Conservation (phyloP, 352 stramenopile genomes). For the Phytophthora sp. region DNA sequence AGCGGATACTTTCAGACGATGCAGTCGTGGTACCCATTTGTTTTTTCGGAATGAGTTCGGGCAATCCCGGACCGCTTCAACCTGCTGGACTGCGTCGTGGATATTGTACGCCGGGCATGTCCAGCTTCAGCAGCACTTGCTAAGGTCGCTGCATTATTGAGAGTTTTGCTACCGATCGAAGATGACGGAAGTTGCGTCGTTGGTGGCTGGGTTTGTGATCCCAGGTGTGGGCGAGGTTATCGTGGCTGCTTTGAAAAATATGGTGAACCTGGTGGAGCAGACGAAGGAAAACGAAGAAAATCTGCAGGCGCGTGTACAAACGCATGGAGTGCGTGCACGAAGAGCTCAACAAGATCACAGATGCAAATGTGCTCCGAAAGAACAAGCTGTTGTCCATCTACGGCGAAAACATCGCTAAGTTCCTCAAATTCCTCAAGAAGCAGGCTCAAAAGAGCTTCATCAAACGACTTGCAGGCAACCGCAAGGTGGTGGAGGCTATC, state of each 20-base stretch:
- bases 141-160: too few species aligned
- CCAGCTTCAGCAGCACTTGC: too few species aligned
- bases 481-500: conserved; percentile 18
- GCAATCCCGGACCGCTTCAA: background rate
- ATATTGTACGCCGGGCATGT: too few species aligned
- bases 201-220: conserved; percentile 31
- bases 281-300: conserved; percentile 28
- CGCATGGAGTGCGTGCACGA: conserved; percentile 34
- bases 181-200: conserved; percentile 2
- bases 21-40: background rate
- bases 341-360: conserved; percentile 41
- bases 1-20: background rate
- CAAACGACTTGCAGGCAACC: conserved; percentile 22
- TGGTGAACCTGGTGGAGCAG: conserved; percentile 22
- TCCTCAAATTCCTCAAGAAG: conserved; percentile 24
- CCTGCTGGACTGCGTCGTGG: background rate
- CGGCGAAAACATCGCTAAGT: conserved; percentile 29
- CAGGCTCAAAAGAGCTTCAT: conserved; percentile 12
- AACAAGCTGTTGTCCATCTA: conserved; percentile 34
- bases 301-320: conserved; percentile 21
- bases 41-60: background rate
- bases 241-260: conserved; percentile 18
- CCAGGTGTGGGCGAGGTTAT: conserved; percentile 30
- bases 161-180: background rate
- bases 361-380: conserved; percentile 32